Evolutionary conservation across 2,329 filamentous ascomycete genomes (phyloP).

Genomic region (Aspergillus pseudotamarii): DNA sequence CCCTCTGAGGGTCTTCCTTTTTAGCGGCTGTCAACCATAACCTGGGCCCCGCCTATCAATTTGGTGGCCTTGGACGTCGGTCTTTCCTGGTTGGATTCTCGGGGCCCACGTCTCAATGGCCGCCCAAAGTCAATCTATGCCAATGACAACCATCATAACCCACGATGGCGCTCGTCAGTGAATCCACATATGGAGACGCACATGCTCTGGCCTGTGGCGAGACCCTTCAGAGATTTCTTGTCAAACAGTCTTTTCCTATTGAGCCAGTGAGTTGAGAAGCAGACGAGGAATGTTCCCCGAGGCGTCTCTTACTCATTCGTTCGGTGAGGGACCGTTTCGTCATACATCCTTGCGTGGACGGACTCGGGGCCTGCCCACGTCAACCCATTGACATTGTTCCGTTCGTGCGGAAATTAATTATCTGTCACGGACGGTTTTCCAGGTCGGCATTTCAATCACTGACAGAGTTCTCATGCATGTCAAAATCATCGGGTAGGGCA

Average conservation of each 20-base stretch:
- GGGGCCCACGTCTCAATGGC: neutral
- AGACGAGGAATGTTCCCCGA: neutral
- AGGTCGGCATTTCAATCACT: neutral
- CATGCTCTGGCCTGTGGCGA: neutral
- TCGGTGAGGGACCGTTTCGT: neutral
- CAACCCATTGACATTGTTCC: neutral
- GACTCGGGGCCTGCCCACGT: neutral
- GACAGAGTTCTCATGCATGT: neutral
- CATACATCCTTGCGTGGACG: neutral
- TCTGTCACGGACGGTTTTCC: neutral
- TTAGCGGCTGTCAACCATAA: conserved; percentile 1
- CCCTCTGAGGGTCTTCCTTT: neutral
- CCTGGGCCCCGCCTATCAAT: neutral
- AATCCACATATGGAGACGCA: neutral
- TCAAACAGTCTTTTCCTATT: neutral
- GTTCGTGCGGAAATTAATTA: neutral
- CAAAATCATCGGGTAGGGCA: neutral
- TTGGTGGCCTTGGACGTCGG: neutral
- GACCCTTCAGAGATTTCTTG: neutral
- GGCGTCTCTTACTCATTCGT: neutral
- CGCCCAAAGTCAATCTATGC: neutral
- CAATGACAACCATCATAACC: neutral
- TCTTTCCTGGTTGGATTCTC: neutral
- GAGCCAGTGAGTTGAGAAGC: neutral
- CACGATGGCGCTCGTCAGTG: neutral